Evolutionary conservation across 192 early-diverging fungal genomes (phyloP), one percentile per base, ranked within the genome.

Genomic region (Umbelopsis ramanniana): DNA sequence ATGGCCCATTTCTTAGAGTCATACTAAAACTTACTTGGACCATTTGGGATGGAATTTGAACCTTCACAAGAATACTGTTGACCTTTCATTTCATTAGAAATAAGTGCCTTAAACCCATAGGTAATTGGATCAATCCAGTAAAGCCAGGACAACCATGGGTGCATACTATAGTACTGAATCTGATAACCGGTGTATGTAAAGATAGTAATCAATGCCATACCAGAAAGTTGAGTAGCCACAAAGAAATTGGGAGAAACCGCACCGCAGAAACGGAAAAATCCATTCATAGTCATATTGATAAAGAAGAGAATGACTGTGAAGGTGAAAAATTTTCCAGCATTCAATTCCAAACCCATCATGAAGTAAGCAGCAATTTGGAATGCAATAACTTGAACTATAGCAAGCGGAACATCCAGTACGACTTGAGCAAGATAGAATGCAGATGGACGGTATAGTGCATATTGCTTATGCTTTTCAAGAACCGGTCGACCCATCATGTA

Each of bases 391-490:
- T 84, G 76, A 37, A 85, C 46, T 19, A 85, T 24, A 26, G 74
- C 69, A 47, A 87, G 70, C 6, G 87, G 84, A 37, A 90, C 72
- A 67, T 89, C 86, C 46, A 81, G 67, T 35, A 87, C 63, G 46
- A 84, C 80, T 72, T 87, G 88, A 3, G 88, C 78, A 46, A 90
- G 60, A 48, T 83, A 86, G 70, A 79, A 83, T 6, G 89, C 83
- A 21, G 85, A 81, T 15, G 90, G 88, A 4, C 86, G 86, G 70
- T 90, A 90, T 67, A 92, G 79, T 4, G 90, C 87, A 74, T 89
- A 91, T 7, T 84, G 81, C 67, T 90, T 91, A 79, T 95, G 94
- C 74, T 95, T 95, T 79, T 91, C 87, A 37, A 91, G 76, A 48
- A 94, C 86, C 21, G 88, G 83, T 48, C 93, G 90, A 33, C 91